Base-by-base conservation (phyloP, 768 basidiomycete species). In the Leccinum rimulosum region DNA sequence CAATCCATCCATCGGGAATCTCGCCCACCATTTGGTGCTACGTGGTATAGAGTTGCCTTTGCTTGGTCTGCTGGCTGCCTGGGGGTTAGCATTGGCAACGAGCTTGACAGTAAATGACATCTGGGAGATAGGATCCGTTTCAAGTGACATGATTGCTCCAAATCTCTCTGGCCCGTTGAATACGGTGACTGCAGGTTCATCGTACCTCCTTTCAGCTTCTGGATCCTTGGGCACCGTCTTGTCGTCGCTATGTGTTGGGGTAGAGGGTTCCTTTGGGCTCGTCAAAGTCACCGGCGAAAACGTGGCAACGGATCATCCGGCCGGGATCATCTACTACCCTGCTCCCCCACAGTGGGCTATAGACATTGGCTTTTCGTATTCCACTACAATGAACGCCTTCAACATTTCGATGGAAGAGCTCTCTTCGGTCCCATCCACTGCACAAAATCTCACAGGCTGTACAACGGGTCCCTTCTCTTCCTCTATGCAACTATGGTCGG, bases 381-480 rank as follows among this genome's bases (percentile, higher is more conserved):
- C 55, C 22, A 54, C 56, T 17, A 49, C 36, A 6, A n/a, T 69
- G 11, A 64, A 66, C 28, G 58, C 62, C 30, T 61, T 66, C 51
- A 57, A 64, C 10, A 40, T 68, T 4, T 60, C 65, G 19, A 31
- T 50, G 47, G 64, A 68, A 48, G 11, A 22, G 1, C 55, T 64
- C 14, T 53, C 62, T 9, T 58, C 65, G 0, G 3, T 66, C 17
- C 65, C 61, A 22, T 57, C 55, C 22, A 43, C 59, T 27, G 65
- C 60, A 14, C 57, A 40, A 22, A 59, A 52, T 22, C 55, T 68
- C 3, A 31, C 38, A 25, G 25, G 25, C 5, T 67, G 62, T 17
- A 27, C n/a, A 7, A 9, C 0, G 6, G 49, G 10, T 27, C 0
- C 0, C 48, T 49, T 1, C 9, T 2, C 11, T 5, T 0, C 5